Evolutionary conservation across 805 yeast genomes (phyloP), one percentile per base, ranked within the genome.

Genomic region (Ogataea haglerorum): DNA sequence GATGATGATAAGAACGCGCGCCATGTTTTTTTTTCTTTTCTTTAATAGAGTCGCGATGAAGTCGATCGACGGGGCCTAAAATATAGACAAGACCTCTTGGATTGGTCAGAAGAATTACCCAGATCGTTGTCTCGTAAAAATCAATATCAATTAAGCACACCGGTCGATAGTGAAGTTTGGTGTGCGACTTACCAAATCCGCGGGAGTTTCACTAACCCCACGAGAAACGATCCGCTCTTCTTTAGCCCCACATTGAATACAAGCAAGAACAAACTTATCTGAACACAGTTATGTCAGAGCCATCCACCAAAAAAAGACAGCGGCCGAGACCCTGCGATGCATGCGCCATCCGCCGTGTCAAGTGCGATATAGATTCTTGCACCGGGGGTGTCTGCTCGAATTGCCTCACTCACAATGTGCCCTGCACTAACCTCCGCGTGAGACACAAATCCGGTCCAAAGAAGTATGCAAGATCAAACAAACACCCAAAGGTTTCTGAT

Each of bases 281-380:
- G 8, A 19, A 7, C 7, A 19, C 9, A 8, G 19, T 7, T 6
- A 19, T 19, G 21, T 19, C 29, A 4, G 16, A 26, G 13, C 19
- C 19, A 3, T 16, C 31, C 6, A 15, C 19, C 19, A 29, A 29
- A 29, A 15, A 9, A 16, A 9, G 4, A 9, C n/a, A 12, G 3
- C 31, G 31, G 10, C 21, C 31, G 15, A 13, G 31, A 29, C 31
- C 31, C 4, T 29, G 31, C n/a, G 31, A 29, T 10, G 31, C 31
- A 2, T 29, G 31, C 10, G 31, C 31, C 17, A 29, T 29, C 15
- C 31, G 31, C 17, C 31, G 31, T 16, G 31, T 29, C n/a, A 13
- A 10, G 5, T 29, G 31, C n/a, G 31, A 29, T 10, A 6, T 29
- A 2, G 8, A 29, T 29, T 9, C 21, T 5, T 13, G 31, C 19